These are phyloP conservation scores for Talaromyces sp. DNA, from an alignment of 2,329 filamentous ascomycete species.

Conservation along the genomic window DNA sequence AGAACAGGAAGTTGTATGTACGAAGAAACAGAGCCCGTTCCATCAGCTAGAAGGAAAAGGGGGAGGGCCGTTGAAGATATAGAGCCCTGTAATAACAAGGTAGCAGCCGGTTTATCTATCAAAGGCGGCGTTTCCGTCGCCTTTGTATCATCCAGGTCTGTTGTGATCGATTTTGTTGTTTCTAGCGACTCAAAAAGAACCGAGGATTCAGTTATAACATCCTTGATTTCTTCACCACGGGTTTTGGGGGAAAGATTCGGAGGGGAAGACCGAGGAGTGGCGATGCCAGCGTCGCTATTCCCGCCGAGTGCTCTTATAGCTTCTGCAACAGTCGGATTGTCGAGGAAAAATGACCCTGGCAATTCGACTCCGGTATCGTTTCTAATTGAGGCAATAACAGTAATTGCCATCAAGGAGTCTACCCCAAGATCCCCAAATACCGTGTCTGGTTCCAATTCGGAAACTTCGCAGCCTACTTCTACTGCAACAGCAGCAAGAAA, in stretches of 20 bases:
- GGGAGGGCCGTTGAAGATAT: conserved; percentile 3
- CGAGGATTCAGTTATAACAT: neutral
- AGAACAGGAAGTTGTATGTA: conserved; percentile 20
- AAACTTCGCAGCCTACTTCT: conserved; percentile 27
- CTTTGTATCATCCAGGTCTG: neutral
- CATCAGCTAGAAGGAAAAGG: conserved; percentile 19
- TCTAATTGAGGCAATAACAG: conserved; percentile 21
- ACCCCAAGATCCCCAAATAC: conserved; percentile 20
- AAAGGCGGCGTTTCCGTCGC: neutral
- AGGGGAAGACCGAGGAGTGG: neutral
- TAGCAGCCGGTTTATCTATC: neutral
- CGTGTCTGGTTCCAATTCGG: conserved; percentile 22
- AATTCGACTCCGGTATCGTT: conserved; percentile 47
- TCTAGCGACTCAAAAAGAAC: neutral
- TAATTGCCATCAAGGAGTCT: conserved; percentile 28
- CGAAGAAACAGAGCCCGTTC: conserved; percentile 15
- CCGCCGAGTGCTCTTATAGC: conserved; percentile 11
- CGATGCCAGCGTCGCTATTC: neutral
- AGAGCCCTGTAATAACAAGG: neutral
- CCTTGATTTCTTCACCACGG: neutral
- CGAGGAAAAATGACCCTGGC: conserved; percentile 50
- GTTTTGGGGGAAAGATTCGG: neutral
- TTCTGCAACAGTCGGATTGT: conserved; percentile 42
- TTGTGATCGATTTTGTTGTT: neutral
- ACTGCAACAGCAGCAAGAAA: conserved; percentile 24